Conservation (phyloP, 2,329 filamentous ascomycete genomes). For the Pseudogymnoascus sp. region DNA sequence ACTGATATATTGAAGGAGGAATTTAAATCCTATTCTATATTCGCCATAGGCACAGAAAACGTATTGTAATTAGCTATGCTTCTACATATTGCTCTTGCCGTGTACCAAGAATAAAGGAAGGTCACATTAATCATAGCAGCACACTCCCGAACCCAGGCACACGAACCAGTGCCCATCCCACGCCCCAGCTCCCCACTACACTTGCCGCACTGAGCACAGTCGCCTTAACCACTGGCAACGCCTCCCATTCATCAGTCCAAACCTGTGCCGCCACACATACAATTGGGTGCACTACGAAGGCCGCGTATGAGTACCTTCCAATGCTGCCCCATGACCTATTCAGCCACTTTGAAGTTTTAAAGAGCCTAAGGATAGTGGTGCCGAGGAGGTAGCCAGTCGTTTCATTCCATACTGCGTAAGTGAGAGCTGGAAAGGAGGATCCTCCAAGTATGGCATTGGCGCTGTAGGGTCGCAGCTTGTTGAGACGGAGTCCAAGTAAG, state of each 20-base stretch:
- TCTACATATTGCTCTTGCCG: not conserved
- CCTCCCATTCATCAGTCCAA: not conserved
- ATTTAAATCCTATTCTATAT: not conserved
- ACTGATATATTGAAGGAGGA: not conserved
- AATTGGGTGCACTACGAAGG: constrained; percentile 12
- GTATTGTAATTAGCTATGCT: not conserved
- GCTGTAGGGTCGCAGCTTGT: not conserved
- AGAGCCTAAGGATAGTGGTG: constrained; percentile 6
- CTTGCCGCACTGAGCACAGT: not conserved
- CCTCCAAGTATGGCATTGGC: not conserved
- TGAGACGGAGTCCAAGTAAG: not conserved
- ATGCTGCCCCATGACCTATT: constrained; percentile 12
- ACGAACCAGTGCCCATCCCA: not conserved
- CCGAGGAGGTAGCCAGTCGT: constrained; percentile 10
- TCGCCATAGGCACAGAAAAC: not conserved
- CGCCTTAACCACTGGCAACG: not conserved
- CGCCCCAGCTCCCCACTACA: not conserved
- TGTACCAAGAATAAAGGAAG: not conserved
- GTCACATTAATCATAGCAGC: not conserved
- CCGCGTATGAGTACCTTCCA: constrained; percentile 11
- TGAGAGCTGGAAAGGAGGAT: not conserved
- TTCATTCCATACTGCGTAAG: constrained; percentile 12
- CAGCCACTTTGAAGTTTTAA: not conserved
- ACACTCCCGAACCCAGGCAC: not conserved
- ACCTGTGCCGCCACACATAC: not conserved